phyloP scores from a whole-genome alignment of 1,139 yeast species.

The Yamadazyma friedrichii region DNA sequence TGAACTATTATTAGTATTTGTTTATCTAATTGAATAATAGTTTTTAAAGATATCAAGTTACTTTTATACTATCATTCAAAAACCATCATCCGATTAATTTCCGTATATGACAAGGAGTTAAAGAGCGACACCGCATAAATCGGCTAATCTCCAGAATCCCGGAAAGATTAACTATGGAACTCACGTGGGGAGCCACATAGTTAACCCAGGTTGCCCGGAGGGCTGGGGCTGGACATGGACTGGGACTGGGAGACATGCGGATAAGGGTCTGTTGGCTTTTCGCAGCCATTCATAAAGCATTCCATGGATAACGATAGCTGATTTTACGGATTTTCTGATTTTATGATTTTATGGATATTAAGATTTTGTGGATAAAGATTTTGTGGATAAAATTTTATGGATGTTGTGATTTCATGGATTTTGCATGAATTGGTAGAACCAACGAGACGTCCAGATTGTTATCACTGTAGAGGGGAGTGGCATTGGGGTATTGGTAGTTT shows the following conservation, averaged over 20 bases:
- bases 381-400: too few relatives aligned
- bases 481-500: too few relatives aligned
- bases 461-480: too few relatives aligned
- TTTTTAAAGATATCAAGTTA: not conserved
- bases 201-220: not conserved
- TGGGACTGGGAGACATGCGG: too few relatives aligned
- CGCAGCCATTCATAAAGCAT: conserved; percentile 1
- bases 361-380: too few relatives aligned
- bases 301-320: conserved; percentile 3
- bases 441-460: too few relatives aligned
- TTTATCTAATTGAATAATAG: not conserved
- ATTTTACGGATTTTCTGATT: not conserved
- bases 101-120: not conserved
- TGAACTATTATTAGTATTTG: not conserved
- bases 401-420: too few relatives aligned
- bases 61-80: not conserved
- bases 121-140: not conserved
- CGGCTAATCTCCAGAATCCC: not conserved
- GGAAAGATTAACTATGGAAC: not conserved
- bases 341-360: not conserved
- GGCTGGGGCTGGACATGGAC: not conserved
- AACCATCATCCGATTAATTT: not conserved
- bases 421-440: too few relatives aligned
- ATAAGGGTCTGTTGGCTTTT: not conserved
- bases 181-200: conserved; percentile 1